Conservation (phyloP, 768 basidiomycete genomes). For the Daedaleopsis nitida region DNA sequence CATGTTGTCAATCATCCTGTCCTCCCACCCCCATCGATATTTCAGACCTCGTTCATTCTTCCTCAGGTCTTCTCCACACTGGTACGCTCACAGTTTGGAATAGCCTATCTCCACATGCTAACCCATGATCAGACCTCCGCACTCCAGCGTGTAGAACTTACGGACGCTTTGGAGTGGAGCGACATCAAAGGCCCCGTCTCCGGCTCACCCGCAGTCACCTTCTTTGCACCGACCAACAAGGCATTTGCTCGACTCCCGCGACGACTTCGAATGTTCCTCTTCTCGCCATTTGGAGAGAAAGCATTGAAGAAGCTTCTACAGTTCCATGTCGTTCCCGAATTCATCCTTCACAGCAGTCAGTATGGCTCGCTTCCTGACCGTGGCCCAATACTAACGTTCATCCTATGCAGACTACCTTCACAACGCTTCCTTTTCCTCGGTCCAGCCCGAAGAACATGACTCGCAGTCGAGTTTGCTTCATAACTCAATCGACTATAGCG, state of each 20-base stretch:
- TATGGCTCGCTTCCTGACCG: background rate
- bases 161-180: constrained; percentile 49
- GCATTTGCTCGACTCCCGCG: constrained; percentile 50
- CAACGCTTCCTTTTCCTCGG: constrained; percentile 30
- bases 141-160: constrained; percentile 51
- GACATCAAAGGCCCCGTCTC: constrained; percentile 36
- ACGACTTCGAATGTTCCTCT: constrained; percentile 55
- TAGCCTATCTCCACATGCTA: background rate
- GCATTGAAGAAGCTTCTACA: constrained; percentile 55
- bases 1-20: constrained; percentile 59
- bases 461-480: background rate
- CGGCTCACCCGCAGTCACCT: constrained; percentile 49
- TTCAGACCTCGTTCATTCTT: constrained; percentile 48
- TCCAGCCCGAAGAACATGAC: background rate
- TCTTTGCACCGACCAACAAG: constrained; percentile 56
- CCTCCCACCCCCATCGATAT: constrained; percentile 53
- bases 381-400: background rate
- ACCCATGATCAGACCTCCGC: constrained; percentile 49
- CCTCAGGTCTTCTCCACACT: constrained; percentile 50
- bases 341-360: constrained; percentile 53
- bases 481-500: background rate
- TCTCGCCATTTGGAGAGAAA: constrained; percentile 57
- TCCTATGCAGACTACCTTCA: constrained; percentile 31
- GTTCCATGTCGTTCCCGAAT: constrained; percentile 56
- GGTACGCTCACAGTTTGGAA: constrained; percentile 32